phyloP scores from a whole-genome alignment of 345 rosid genomes.

The Gossypium stocksii region DNA sequence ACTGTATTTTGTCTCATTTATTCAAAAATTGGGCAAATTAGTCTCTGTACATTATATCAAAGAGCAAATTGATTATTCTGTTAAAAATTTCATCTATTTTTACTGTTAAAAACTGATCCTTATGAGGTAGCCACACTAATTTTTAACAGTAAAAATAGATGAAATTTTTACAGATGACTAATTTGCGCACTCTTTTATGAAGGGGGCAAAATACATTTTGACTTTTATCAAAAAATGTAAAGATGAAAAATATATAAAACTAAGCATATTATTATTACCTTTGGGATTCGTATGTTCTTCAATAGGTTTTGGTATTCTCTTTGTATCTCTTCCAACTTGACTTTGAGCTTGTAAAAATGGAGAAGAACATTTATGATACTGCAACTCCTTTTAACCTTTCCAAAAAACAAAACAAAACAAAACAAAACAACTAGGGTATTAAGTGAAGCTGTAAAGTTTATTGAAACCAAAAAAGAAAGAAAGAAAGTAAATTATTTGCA shows the following conservation, averaged over 20 bases:
- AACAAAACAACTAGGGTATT: not conserved
- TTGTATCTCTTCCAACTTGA: slow-evolving; percentile 48
- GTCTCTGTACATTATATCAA: too few relatives aligned
- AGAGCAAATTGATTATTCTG: too few relatives aligned
- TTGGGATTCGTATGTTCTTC: slow-evolving; percentile 31
- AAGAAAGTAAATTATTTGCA: not conserved
- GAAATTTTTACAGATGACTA: too few relatives aligned
- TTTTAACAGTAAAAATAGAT: too few relatives aligned
- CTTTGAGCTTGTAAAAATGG: slow-evolving; percentile 52
- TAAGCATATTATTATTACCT: slow-evolving; percentile 30
- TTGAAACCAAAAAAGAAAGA: not conserved
- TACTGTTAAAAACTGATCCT: too few relatives aligned
- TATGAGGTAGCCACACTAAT: too few relatives aligned
- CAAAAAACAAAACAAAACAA: not conserved
- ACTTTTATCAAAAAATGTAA: too few relatives aligned
- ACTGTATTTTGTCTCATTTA: too few relatives aligned
- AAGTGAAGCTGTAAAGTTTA: not conserved
- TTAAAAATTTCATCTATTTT: too few relatives aligned
- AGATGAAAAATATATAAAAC: not conserved
- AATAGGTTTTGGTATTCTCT: slow-evolving; percentile 36
- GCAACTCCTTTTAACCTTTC: slow-evolving; percentile 44
- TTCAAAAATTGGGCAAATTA: too few relatives aligned
- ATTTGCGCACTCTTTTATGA: too few relatives aligned
- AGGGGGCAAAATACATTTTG: too few relatives aligned
- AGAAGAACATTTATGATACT: slow-evolving; percentile 39